Base-by-base conservation (phyloP, 257 asterid species). In the Plantago elongata region DNA sequence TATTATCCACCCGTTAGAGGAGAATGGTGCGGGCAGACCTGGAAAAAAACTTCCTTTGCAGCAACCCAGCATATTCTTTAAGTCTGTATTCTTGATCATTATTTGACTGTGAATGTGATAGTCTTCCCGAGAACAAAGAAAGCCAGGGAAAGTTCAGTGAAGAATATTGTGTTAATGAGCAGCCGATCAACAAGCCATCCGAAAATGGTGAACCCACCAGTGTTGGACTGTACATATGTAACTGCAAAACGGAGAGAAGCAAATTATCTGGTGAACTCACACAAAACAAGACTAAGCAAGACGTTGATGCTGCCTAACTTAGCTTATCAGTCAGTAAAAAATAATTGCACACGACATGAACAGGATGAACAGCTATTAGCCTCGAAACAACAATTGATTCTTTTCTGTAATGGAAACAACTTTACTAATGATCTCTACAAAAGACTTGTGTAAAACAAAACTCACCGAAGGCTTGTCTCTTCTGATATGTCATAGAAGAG, bases 391-490 rank as follows among this genome's bases (percentile, higher is more conserved):
- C 40, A 34, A 34, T 34, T 34, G 40, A 7, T 34, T 34, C 8
- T 34, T 34, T 34, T 34, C 8, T 4, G 4, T 1, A 34, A 34
- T 34, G 40, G 40, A 34, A 7, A 34, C 8, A 34, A 34, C 40
- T 34, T 34, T 34, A 4, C 40, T 34, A 1, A 34, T 34, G 40
- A 34, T 4, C 40, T 34, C 40, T 51, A 51, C 37, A 18, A 18
- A 22, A 22, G 27, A 22, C 27, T 22, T 22, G 27, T 22, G 13
- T 12, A 57, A 52, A 59, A 13, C 11, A 37, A 60, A 29, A 67
- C 93, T 38, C 78, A 89, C 96, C 97, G 64, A 89, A 87, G 61
- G 97, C 95, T 67, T 89, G 92, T 65, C 95, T 87, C 82, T 73
- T 87, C 73, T 84, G 83, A 75, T 87, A 89, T 45, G 95, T 71